A percentile compares a stretch with the other conserved stretches of the same genome.
These are phyloP conservation scores for Hirsutella rhossiliensis DNA, from an alignment of 2,329 filamentous ascomycete species.

Conservation along the genomic window DNA sequence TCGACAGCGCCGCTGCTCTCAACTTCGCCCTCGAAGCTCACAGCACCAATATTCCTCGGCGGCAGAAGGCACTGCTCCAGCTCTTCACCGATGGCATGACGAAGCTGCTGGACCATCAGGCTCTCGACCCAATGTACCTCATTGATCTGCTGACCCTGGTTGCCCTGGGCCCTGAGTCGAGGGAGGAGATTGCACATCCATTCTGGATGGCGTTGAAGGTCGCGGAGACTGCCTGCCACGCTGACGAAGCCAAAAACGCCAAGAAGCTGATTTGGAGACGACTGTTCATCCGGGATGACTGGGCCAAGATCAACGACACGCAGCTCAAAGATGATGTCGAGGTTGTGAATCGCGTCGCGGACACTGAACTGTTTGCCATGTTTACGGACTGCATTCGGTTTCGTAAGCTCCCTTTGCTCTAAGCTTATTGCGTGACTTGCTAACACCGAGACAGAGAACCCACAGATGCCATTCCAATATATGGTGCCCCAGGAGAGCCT, in stretches of 20 bases:
- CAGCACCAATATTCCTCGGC: conserved; percentile 38
- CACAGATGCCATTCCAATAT: conserved; percentile 29
- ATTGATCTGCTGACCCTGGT: conserved; percentile 76
- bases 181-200: conserved; percentile 48
- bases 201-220: conserved; percentile 65
- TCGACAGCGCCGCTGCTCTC: conserved; percentile 69
- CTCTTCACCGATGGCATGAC: conserved; percentile 61
- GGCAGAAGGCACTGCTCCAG: conserved; percentile 53
- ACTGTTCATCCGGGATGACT: conserved; percentile 73
- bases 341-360: conserved; percentile 47
- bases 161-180: conserved; percentile 28
- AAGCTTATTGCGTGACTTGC: background rate
- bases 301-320: conserved; percentile 68
- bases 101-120: conserved; percentile 58
- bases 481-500: conserved; percentile 40
- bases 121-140: conserved; percentile 51
- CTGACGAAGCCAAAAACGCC: conserved; percentile 45
- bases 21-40: conserved; percentile 65
- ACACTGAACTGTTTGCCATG: conserved; percentile 58
- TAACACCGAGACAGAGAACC: conserved; percentile 21
- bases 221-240: conserved; percentile 40
- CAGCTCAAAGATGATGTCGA: conserved; percentile 60
- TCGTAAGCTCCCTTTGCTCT: conserved; percentile 35
- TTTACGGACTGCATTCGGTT: conserved; percentile 51
- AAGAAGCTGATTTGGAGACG: conserved; percentile 71